Base-by-base conservation (phyloP, 805 yeast genomes). In the Wickerhamiella kurtzmanii region DNA sequence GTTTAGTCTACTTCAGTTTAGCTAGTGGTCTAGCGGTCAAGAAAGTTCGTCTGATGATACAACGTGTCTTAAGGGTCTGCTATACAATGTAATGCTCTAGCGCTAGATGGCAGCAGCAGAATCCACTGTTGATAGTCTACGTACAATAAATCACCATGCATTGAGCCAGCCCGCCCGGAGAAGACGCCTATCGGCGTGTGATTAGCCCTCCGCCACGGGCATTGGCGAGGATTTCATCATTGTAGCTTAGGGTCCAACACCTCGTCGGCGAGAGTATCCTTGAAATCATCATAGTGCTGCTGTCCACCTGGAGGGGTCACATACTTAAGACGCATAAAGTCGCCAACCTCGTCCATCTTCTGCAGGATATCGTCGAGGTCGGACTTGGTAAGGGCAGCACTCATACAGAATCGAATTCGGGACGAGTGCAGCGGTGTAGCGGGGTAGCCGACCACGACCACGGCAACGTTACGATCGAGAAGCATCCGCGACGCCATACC, bases 391-490 rank as follows among this genome's bases (percentile, higher is more conserved):
- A 94, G 73, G 1, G 97, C 82, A 0, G 96, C 70, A 46, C 94
- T 82, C 56, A 92, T 80, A 71, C 99, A 92, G 58, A 92, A 77
- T 64, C 99, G 77, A 22, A 86, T 87, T 67, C 98, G 78, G 3
- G 95, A 82, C 35, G 87, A 77, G 39, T 85, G 79, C 54, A 92
- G 72, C 35, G 95, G 95, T 0, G 97, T 89, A 1, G 98, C 98
- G 9, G 99, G 99, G 62, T 92, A 92, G 35, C 97, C 96, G 40
- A 89, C 97, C 53, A 89, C 80, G 35, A 92, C 99, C 43, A 89
- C 88, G 2, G 98, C 98, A 50, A 92, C 80, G 45, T 82, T 82
- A 64, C 77, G 71, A 53, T 75, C 77, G 56, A 82, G 75, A 73
- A 89, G 74, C 74, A 77, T 75, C 62, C 95, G 75, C 41, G 95